These are phyloP conservation scores for Synchytrium microbalum DNA, from an alignment of 371 early-diverging fungal species.

Conservation along the genomic window DNA sequence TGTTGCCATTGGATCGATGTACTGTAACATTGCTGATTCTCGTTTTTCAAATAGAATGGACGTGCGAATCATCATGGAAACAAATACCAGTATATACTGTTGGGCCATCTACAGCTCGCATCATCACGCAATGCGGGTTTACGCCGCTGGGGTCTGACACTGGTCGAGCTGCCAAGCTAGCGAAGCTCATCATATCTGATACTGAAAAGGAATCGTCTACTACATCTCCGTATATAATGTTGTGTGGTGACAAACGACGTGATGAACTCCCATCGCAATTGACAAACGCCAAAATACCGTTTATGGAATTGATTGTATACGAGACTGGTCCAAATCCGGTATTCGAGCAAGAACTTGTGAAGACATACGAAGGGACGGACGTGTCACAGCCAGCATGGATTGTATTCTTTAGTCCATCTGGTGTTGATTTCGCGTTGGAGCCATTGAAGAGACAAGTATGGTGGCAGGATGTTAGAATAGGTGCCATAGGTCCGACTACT, in stretches of 20 bases:
- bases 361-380: not conserved
- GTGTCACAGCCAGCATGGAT: conserved; percentile 28
- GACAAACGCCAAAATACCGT: conserved; percentile 16
- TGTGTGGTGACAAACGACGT: conserved; percentile 49
- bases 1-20: no score
- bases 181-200: conserved; percentile 20
- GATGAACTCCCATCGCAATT: conserved; percentile 36
- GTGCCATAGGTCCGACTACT: conserved; percentile 52
- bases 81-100: conserved; percentile 34
- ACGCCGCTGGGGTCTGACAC: conserved; percentile 9
- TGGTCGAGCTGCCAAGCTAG: conserved; percentile 38
- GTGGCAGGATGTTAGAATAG: conserved; percentile 23
- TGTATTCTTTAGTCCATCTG: conserved; percentile 55
- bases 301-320: conserved; percentile 38
- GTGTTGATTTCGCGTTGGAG: conserved; percentile 33
- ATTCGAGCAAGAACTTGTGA: conserved; percentile 15
- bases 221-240: not conserved
- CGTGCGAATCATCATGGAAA: conserved; percentile 13
- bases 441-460: conserved; percentile 3
- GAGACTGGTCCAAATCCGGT: conserved; percentile 30
- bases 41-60: no score
- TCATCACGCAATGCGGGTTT: conserved; percentile 19
- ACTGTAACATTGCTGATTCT: no score
- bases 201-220: not conserved
- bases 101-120: conserved; percentile 41